Evolutionary conservation across 306 rosid genomes (phyloP).

Genomic region (Trifolium subterraneum): DNA sequence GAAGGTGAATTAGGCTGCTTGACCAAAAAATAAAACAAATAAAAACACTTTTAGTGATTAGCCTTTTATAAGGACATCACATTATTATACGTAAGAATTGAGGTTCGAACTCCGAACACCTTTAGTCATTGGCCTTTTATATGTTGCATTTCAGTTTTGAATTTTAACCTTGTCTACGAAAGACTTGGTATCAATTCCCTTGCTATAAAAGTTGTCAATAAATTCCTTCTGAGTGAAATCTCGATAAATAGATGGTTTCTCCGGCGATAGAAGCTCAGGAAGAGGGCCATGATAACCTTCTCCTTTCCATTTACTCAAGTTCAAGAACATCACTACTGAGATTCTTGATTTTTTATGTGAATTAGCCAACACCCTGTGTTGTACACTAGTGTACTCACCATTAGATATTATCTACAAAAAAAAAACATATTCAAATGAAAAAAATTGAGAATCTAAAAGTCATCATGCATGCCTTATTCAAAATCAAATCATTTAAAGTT

Average conservation of each 20-base stretch:
- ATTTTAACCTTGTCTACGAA: conserved; percentile 14
- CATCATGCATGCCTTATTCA: neutral
- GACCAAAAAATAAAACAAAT: too few species aligned
- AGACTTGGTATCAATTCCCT: conserved; percentile 24
- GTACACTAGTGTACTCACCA: conserved; percentile 17
- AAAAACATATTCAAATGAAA: neutral
- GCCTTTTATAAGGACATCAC: too few species aligned
- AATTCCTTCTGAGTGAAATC: conserved; percentile 9
- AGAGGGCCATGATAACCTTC: conserved; percentile 18
- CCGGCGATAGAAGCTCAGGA: neutral
- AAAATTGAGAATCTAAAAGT: neutral
- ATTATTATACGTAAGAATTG: too few species aligned
- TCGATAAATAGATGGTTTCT: neutral
- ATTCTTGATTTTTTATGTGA: conserved; percentile 7
- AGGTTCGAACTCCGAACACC: too few species aligned
- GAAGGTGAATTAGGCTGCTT: too few species aligned
- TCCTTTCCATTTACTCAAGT: conserved; percentile 13
- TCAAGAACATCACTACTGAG: conserved; percentile 14
- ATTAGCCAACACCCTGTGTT: conserved; percentile 21
- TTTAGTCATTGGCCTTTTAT: neutral
- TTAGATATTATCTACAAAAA: conserved; percentile 20
- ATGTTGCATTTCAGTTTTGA: neutral
- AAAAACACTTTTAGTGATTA: too few species aligned
- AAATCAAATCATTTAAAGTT: too few species aligned
- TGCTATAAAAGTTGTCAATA: conserved; percentile 5